phyloP scores from a whole-genome alignment of 805 yeast genomes.

The Zygotorulaspora florentina region DNA sequence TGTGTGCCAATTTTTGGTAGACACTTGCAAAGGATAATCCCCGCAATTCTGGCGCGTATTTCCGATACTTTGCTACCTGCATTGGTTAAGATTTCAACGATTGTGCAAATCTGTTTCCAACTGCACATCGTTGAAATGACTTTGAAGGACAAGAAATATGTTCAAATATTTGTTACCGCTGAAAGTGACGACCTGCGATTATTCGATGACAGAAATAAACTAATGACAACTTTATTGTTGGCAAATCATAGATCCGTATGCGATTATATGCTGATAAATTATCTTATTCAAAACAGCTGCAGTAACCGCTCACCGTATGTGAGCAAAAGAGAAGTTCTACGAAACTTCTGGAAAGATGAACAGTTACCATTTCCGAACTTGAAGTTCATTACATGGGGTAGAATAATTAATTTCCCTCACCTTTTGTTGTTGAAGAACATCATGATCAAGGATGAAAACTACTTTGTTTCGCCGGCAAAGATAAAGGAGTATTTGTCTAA shows the following conservation, averaged over 20 bases:
- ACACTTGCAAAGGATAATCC: slow-evolving; percentile 7
- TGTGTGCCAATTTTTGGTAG: slow-evolving; percentile 22
- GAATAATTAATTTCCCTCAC: slow-evolving; percentile 58
- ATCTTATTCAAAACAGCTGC: slow-evolving; percentile 30
- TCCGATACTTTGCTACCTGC: slow-evolving; percentile 10
- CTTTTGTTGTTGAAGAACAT: slow-evolving; percentile 44
- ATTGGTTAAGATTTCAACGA: slow-evolving; percentile 9
- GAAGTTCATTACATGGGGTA: slow-evolving; percentile 70
- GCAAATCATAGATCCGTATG: slow-evolving; percentile 64
- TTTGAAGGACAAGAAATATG: slow-evolving; percentile 19
- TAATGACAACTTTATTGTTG: slow-evolving; percentile 22
- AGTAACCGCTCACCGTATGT: slow-evolving; percentile 9
- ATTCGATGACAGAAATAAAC: slow-evolving; percentile 5
- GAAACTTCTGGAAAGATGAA: slow-evolving; percentile 11
- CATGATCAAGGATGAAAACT: slow-evolving; percentile 62
- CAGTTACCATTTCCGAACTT: slow-evolving; percentile 38
- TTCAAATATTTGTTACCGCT: slow-evolving; percentile 24
- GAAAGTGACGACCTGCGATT: slow-evolving; percentile 22
- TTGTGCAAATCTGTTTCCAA: slow-evolving; percentile 19
- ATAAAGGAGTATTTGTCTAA: slow-evolving; percentile 36
- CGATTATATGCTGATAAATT: slow-evolving; percentile 56
- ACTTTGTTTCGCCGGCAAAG: slow-evolving; percentile 40
- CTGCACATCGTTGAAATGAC: slow-evolving; percentile 19
- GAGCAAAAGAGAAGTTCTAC: slow-evolving; percentile 8
- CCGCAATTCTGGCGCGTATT: slow-evolving; percentile 1